phyloP scores from a whole-genome alignment of 2,329 filamentous ascomycete genomes.

The Juglanconis sp. region DNA sequence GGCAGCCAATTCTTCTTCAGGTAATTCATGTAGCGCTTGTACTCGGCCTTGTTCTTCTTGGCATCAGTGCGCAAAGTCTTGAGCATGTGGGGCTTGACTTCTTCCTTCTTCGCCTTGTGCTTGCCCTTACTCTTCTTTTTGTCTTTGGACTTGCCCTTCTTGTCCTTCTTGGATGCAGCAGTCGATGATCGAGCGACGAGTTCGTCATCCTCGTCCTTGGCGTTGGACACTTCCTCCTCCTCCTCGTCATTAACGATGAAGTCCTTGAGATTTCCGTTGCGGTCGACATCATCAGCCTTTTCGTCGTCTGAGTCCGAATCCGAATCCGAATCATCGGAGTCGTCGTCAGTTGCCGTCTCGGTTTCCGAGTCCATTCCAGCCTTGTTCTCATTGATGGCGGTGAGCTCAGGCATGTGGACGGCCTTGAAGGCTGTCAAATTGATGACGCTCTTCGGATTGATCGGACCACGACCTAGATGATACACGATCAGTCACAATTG shows the following conservation, averaged over 20 bases:
- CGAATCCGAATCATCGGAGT: constrained; percentile 28
- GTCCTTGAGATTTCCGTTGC: constrained; percentile 42
- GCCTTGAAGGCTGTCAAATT: constrained; percentile 72
- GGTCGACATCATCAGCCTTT: constrained; percentile 32
- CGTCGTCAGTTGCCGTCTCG: constrained; percentile 35
- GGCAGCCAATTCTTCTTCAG: constrained; percentile 67
- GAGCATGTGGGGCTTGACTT: constrained; percentile 34
- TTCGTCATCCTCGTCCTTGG: constrained; percentile 20
- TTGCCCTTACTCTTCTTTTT: constrained; percentile 43
- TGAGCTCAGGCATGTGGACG: constrained; percentile 60
- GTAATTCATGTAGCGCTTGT: constrained; percentile 66
- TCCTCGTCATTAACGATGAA: constrained; percentile 51
- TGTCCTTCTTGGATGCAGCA: constrained; percentile 27
- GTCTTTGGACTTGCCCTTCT: constrained; percentile 27
- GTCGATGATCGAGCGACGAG: not conserved
- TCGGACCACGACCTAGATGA: constrained; percentile 46
- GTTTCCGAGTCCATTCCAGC: constrained; percentile 21
- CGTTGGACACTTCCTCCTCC: constrained; percentile 21
- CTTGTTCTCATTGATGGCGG: constrained; percentile 24
- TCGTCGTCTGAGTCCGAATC: constrained; percentile 25
- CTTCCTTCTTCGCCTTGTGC: constrained; percentile 39
- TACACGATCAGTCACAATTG: not conserved
- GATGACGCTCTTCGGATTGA: constrained; percentile 68
- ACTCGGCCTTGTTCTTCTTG: constrained; percentile 60
- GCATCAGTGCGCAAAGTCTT: constrained; percentile 61